Evolutionary conservation across 2,329 filamentous ascomycete species (phyloP), one percentile per base, ranked within the genome.

Genomic region (Talaromyces rugulosus): DNA sequence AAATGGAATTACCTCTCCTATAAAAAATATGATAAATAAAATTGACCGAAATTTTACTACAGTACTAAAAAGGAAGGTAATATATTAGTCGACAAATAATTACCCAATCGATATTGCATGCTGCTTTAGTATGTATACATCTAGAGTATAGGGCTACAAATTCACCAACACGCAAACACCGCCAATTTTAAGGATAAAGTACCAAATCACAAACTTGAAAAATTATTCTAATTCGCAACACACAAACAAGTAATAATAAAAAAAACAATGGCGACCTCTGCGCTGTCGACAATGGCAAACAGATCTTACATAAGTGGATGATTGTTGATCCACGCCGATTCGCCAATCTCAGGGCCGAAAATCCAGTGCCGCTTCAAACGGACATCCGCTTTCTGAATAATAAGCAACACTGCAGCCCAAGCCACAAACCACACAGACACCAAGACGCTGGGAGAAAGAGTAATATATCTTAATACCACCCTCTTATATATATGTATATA

Each of bases 361-460:
- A 66, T 60, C 61, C 63, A 64, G 53, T 60, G 64, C 64, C 64
- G 64, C 64, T 65, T 66, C 60, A 66, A 66, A 58, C 18, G 27
- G 14, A 1, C 30, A 28, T 50, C 53, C 34, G 42, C 34, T 33
- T 51, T 61, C 31, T 60, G 34, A 44, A 8, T 47, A 50, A 30
- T 44, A 27, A n/a, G 30, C 23, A 2, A 3, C n/a, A n/a, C n/a
- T n/a, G 16, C 14, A 40, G 14, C 28, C 28, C n/a, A n/a, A n/a
- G n/a, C n/a, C n/a, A n/a, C 7, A 33, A 18, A 33, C n/a, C 40
- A 18, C 36, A 16, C n/a, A n/a, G 55, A 16, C 28, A 12, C 27
- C 16, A 12, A n/a, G 30, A 14, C 42, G 18, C n/a, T 31, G 28
- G 44, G n/a, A 8, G n/a, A 50, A 14, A 47, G 4, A 28, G 16